Percentiles rank a stretch among this genome's conserved stretches.
phyloP scores from a whole-genome alignment of 345 rosid genomes.

The Dipteronia sinensis region DNA sequence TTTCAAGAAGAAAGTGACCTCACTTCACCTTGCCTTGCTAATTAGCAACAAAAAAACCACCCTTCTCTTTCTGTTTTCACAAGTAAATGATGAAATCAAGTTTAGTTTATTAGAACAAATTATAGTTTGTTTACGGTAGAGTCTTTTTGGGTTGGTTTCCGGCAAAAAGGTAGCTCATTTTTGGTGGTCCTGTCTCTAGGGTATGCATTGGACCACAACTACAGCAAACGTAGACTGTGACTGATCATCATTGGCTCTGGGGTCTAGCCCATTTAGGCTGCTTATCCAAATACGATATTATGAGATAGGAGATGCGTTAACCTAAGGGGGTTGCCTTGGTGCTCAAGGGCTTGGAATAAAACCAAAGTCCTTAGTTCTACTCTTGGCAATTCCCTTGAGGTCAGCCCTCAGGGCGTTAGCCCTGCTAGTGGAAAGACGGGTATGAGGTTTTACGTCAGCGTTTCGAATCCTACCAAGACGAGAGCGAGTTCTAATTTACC shows the following conservation, averaged over 20 bases:
- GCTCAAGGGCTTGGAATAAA: too few relatives aligned
- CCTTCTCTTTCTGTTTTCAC: neutral
- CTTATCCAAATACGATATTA: neutral
- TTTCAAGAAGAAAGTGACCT: neutral
- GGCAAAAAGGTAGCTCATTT: neutral
- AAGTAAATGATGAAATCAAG: neutral
- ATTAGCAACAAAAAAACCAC: too few relatives aligned
- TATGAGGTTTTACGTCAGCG: too few relatives aligned
- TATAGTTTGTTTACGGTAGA: neutral
- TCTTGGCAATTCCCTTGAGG: too few relatives aligned
- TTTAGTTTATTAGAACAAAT: neutral
- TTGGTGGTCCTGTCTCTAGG: conserved; percentile 25
- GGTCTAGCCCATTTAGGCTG: neutral
- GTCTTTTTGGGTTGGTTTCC: neutral
- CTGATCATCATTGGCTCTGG: neutral
- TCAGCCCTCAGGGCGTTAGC: too few relatives aligned
- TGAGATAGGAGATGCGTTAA: too few relatives aligned
- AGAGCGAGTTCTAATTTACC: too few relatives aligned
- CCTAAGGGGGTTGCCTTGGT: too few relatives aligned
- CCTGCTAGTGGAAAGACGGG: too few relatives aligned
- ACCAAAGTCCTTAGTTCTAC: too few relatives aligned
- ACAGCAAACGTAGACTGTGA: conserved; percentile 15
- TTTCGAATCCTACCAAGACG: too few relatives aligned
- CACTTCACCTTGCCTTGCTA: neutral
- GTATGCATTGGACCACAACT: conserved; percentile 22